These are phyloP conservation scores for Hyphodiscus hymeniophilus DNA, from an alignment of 495 filamentous ascomycete species.

Conservation along the genomic window DNA sequence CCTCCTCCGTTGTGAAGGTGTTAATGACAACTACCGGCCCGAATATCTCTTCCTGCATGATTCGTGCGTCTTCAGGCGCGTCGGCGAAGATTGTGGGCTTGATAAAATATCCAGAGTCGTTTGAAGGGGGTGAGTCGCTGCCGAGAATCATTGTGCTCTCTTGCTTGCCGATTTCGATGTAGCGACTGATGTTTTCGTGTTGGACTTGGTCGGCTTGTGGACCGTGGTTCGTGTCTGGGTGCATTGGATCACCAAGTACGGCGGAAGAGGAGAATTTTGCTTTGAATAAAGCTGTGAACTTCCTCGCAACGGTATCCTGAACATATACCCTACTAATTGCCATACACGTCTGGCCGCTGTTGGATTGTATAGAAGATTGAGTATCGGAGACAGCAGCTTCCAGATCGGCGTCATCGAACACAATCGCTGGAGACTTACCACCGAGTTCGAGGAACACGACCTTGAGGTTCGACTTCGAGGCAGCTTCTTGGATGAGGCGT, in stretches of 20 bases:
- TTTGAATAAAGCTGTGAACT: slow-evolving; percentile 12
- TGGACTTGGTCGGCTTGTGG: slow-evolving; percentile 60
- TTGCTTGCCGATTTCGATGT: slow-evolving; percentile 50
- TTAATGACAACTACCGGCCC: slow-evolving; percentile 45
- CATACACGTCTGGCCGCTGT: slow-evolving; percentile 97
- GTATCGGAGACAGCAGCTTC: slow-evolving; percentile 91
- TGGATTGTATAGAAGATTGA: slow-evolving; percentile 95
- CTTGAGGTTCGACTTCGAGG: slow-evolving; percentile 90
- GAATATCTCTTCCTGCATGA: slow-evolving; percentile 55
- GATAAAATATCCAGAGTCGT: slow-evolving; percentile 1
- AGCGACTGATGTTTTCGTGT: slow-evolving; percentile 49
- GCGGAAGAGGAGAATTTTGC: slow-evolving; percentile 40
- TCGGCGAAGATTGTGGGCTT: slow-evolving; percentile 13
- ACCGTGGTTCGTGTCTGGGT: slow-evolving; percentile 78
- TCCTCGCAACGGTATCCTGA: slow-evolving; percentile 9
- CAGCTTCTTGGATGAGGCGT: slow-evolving; percentile 87
- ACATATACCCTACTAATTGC: slow-evolving; percentile 52
- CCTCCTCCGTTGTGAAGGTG: slow-evolving; percentile 50
- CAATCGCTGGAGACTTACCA: slow-evolving; percentile 94
- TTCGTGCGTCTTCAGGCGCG: slow-evolving; percentile 5
- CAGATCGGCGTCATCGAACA: slow-evolving; percentile 92
- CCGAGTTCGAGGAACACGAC: slow-evolving; percentile 95
- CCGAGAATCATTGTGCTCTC: slow-evolving; percentile 44
- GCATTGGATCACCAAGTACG: slow-evolving; percentile 83
- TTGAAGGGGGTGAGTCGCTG: neutral